phyloP scores from a whole-genome alignment of 2,329 filamentous ascomycete genomes.

The Blastomyces parvus region DNA sequence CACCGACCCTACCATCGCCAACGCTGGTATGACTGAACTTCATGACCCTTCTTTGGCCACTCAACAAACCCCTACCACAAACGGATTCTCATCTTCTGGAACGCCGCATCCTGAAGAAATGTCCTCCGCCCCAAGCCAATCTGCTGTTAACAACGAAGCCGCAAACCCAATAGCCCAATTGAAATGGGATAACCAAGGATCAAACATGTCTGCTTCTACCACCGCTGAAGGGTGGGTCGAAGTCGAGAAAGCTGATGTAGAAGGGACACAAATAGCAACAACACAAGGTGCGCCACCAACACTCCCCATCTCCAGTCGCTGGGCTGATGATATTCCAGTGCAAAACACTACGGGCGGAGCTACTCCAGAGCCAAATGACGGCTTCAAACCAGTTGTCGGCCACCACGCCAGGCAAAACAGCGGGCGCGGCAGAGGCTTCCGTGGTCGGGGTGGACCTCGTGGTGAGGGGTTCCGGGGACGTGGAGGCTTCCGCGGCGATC shows the following conservation, averaged over 20 bases:
- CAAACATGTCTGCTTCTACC: constrained; percentile 38
- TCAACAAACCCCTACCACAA: constrained; percentile 47
- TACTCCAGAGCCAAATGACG: constrained; percentile 18
- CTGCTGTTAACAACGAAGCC: constrained; percentile 32
- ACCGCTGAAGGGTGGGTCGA: constrained; percentile 63
- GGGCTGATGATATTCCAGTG: constrained; percentile 71
- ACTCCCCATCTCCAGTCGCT: constrained; percentile 40
- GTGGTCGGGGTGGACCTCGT: constrained; percentile 25
- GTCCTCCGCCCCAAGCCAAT: constrained; percentile 29
- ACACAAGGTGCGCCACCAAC: constrained; percentile 23
- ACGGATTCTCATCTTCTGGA: constrained; percentile 24
- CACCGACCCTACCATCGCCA: constrained; percentile 52
- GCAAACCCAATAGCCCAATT: constrained; percentile 42
- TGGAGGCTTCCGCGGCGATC: constrained; percentile 22
- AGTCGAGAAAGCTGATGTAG: constrained; percentile 60
- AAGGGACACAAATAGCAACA: constrained; percentile 59
- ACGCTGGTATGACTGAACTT: constrained; percentile 53
- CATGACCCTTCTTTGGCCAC: constrained; percentile 42
- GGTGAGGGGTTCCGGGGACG: constrained; percentile 32
- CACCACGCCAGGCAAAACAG: constrained; percentile 29
- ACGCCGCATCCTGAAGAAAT: constrained; percentile 19
- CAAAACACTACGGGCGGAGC: constrained; percentile 23
- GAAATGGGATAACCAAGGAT: constrained; percentile 46
- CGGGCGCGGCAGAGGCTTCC: constrained; percentile 28
- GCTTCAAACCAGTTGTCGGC: constrained; percentile 27